These are phyloP conservation scores for Colletotrichum tanaceti DNA, from an alignment of 2,329 filamentous ascomycete genomes.

Conservation along the genomic window DNA sequence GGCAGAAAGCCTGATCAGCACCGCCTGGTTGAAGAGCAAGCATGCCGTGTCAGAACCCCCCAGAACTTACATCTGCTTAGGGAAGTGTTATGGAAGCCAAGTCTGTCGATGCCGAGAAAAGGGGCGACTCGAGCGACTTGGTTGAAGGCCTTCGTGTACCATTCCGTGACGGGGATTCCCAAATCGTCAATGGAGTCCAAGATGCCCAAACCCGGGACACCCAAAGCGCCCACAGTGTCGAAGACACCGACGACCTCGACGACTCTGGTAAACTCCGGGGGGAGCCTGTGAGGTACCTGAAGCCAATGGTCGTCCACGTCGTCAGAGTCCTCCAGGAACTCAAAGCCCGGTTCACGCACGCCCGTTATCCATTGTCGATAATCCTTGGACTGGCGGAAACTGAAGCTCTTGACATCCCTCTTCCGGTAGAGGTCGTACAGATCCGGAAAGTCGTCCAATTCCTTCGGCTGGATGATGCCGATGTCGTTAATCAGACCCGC, in stretches of 20 bases:
- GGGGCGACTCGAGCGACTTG: not conserved
- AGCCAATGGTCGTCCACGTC: not conserved
- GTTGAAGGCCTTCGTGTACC: not conserved
- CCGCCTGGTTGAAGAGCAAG: rapidly evolving
- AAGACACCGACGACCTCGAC: constrained; percentile 33
- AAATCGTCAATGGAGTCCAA: constrained; percentile 36
- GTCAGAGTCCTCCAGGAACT: not conserved
- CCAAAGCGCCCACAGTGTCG: constrained; percentile 34
- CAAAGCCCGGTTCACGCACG: not conserved
- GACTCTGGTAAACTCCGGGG: constrained; percentile 14
- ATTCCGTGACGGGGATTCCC: constrained; percentile 17
- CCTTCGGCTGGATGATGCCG: constrained; percentile 39
- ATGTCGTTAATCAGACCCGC: constrained; percentile 51
- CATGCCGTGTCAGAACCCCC: too few relatives aligned
- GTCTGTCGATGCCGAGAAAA: constrained; percentile 7
- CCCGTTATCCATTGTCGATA: constrained; percentile 24
- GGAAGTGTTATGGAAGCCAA: constrained; percentile 19
- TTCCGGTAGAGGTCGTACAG: not conserved
- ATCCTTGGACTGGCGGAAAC: constrained; percentile 5
- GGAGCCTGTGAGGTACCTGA: not conserved
- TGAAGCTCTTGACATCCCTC: not conserved
- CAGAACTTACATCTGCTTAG: constrained; percentile 20
- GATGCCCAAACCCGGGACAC: constrained; percentile 8
- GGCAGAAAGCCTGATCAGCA: not conserved
- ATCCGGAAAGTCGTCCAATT: constrained; percentile 16